Percentiles rank a stretch among this genome's conserved stretches.
These are phyloP conservation scores for Nosema granulosis DNA, from an alignment of 371 early-diverging fungal genomes.

Conservation along the genomic window DNA sequence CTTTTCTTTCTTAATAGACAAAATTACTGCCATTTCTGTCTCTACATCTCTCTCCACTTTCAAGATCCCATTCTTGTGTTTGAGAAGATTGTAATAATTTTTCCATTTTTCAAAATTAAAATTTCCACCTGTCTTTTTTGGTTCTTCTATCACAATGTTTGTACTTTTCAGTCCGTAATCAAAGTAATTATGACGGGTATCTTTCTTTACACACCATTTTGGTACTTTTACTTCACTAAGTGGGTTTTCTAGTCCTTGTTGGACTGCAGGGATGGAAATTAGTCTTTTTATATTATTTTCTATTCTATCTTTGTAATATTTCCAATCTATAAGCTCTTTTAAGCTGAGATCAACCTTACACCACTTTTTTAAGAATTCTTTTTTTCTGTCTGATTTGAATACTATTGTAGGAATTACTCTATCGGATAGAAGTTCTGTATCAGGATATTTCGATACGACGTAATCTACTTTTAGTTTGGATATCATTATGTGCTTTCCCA, in stretches of 20 bases:
- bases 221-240: constrained; percentile 80
- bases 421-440: constrained; percentile 80
- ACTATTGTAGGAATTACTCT: constrained; percentile 91
- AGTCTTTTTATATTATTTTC: constrained; percentile 87
- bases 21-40: neutral
- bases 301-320: constrained; percentile 91
- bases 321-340: constrained; percentile 90
- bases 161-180: constrained; percentile 35
- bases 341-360: constrained; percentile 72
- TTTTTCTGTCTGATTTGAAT: constrained; percentile 77
- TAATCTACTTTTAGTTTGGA: constrained; percentile 93
- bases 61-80: neutral
- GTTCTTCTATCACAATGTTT: neutral
- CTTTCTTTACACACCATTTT: constrained; percentile 71
- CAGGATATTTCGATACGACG: constrained; percentile 81
- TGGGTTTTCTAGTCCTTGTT: constrained; percentile 87
- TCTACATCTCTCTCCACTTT: neutral
- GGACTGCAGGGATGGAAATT: constrained; percentile 94
- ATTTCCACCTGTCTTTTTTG: neutral
- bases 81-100: neutral
- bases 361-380: constrained; percentile 86
- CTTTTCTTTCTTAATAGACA: neutral
- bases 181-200: neutral
- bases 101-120: neutral
- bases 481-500: constrained; percentile 75